A percentile compares a stretch with the other conserved stretches of the same genome.
These are phyloP conservation scores for Acer campestre DNA, from an alignment of 345 rosid genomes.

Conservation along the genomic window DNA sequence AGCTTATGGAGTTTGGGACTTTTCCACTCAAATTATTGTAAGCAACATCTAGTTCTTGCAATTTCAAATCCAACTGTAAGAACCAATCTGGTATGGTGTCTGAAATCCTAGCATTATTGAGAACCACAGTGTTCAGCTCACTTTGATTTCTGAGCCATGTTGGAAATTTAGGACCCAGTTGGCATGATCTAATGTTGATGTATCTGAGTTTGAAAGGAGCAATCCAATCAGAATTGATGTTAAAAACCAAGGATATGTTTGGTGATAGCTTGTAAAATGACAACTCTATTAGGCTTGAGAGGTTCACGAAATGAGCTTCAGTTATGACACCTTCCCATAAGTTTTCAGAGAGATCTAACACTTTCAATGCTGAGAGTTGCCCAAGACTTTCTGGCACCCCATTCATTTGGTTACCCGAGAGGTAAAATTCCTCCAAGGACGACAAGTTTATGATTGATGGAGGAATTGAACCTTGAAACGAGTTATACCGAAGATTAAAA, in stretches of 20 bases:
- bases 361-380: constrained; percentile 18
- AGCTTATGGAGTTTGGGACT: constrained; percentile 14
- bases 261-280: background rate
- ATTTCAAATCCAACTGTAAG: constrained; percentile 19
- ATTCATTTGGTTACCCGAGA: constrained; percentile 28
- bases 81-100: constrained; percentile 36
- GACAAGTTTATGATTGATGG: constrained; percentile 28
- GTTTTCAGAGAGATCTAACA: constrained; percentile 27
- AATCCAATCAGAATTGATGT: constrained; percentile 34
- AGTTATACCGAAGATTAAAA: constrained; percentile 21
- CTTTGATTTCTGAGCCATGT: constrained; percentile 40
- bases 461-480: constrained; percentile 34
- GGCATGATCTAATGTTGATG: constrained; percentile 30
- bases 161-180: constrained; percentile 38
- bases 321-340: constrained; percentile 28
- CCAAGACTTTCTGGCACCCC: constrained; percentile 36
- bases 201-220: constrained; percentile 33
- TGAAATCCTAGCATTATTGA: constrained; percentile 26
- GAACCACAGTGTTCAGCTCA: constrained; percentile 1
- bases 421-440: constrained; percentile 17
- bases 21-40: constrained; percentile 17
- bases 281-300: constrained; percentile 22
- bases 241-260: constrained; percentile 29
- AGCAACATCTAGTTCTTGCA: constrained; percentile 14
- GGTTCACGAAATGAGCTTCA: constrained; percentile 34